These are phyloP conservation scores for Exsudoporus frostii DNA, from an alignment of 768 basidiomycete genomes.

Conservation along the genomic window DNA sequence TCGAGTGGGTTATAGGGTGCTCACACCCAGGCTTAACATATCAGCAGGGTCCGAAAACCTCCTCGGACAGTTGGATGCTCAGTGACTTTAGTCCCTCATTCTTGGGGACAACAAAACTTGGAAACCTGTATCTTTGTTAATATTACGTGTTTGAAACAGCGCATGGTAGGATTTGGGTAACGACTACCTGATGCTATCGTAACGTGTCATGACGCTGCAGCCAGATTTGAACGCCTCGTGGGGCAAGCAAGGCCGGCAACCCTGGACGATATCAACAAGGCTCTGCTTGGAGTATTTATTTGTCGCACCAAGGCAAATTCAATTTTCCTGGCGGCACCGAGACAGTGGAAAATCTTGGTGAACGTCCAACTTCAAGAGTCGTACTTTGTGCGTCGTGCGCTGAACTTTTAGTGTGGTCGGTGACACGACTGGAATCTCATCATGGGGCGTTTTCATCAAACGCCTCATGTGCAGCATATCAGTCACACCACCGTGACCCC, in stretches of 20 bases:
- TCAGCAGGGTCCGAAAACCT: conserved; percentile 5
- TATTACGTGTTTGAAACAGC: conserved; percentile 6
- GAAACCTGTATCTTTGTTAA: background rate
- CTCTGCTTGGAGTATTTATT: background rate
- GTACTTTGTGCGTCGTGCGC: background rate
- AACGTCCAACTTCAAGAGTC: background rate
- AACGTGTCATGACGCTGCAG: conserved; percentile 8
- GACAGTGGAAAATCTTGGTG: background rate
- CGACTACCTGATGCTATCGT: conserved; percentile 3
- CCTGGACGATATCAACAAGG: background rate
- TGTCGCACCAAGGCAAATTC: background rate
- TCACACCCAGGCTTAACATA: background rate
- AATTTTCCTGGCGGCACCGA: background rate
- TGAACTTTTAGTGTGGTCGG: background rate
- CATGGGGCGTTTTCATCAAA: background rate
- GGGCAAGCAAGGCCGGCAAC: conserved; percentile 11
- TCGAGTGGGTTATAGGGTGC: background rate
- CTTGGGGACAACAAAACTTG: conserved; percentile 1
- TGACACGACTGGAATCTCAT: background rate
- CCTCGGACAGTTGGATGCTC: conserved; percentile 7
- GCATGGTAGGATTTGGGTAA: conserved; percentile 3
- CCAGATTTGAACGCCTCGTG: conserved; percentile 19
- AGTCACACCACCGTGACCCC: background rate
- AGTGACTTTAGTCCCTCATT: background rate
- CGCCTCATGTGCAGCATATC: background rate